Conservation (phyloP, 1,284 basidiomycete species). For the Wallemia hederae region DNA sequence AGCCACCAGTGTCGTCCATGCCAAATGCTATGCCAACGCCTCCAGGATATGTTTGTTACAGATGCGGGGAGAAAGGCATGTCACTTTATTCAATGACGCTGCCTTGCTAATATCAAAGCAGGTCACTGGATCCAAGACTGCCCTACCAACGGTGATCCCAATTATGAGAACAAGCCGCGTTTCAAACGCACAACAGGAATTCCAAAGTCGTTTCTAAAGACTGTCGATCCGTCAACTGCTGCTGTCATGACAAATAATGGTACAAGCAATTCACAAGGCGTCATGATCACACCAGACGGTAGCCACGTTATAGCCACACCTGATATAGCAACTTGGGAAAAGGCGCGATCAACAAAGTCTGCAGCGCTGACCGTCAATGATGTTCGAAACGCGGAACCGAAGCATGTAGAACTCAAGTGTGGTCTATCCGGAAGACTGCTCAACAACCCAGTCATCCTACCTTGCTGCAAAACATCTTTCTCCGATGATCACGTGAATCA, state of each 20-base stretch:
- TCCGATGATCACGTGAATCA: conserved; percentile 88
- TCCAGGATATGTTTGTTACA: conserved; percentile 92
- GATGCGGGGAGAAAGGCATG: conserved; percentile 88
- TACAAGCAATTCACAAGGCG: conserved; percentile 42
- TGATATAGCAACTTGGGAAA: conserved; percentile 77
- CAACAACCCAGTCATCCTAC: conserved; percentile 62
- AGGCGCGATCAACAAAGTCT: conserved; percentile 38
- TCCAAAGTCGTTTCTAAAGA: conserved; percentile 84
- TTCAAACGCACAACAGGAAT: conserved; percentile 96
- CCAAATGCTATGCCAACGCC: conserved; percentile 25
- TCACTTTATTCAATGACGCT: conserved; percentile 1
- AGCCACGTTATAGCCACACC: conserved; percentile 84
- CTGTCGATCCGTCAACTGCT: conserved; percentile 57
- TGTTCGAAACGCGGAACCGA: conserved; percentile 45
- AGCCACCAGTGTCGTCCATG: conserved; percentile 19
- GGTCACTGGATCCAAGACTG: conserved; percentile 99
- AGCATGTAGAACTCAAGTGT: conserved; percentile 47
- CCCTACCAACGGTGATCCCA: conserved; percentile 83
- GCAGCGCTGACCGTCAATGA: conserved; percentile 54
- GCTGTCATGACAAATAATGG: conserved; percentile 7
- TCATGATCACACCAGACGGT: conserved; percentile 91
- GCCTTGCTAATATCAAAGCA: conserved; percentile 13
- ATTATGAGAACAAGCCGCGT: conserved; percentile 73
- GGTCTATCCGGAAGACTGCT: conserved; percentile 68
- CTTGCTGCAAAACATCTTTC: conserved; percentile 64